phyloP scores from a whole-genome alignment of 768 basidiomycete species.

The Mycena capillaripes region DNA sequence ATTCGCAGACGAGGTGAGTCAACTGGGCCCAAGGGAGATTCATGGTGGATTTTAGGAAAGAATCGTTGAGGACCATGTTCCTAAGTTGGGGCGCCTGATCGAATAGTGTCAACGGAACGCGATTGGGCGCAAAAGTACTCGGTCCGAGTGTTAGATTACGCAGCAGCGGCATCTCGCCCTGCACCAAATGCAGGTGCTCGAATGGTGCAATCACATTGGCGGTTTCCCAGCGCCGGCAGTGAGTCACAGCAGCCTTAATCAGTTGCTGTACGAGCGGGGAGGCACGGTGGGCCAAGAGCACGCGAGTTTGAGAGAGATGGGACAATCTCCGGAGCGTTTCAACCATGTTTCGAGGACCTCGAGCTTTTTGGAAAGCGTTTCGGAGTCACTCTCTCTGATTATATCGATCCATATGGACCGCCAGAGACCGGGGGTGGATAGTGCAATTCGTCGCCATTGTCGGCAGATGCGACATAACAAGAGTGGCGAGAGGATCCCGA shows the following conservation, averaged over 20 bases:
- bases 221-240: neutral
- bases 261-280: neutral
- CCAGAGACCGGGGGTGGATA: conserved; percentile 11
- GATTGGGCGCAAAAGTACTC: neutral
- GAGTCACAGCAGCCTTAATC: neutral
- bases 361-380: neutral
- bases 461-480: neutral
- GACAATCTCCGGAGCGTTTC: neutral
- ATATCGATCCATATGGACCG: neutral
- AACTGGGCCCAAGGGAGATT: neutral
- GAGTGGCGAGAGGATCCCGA: neutral
- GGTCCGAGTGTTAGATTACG: neutral
- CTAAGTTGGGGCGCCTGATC: neutral
- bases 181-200: neutral
- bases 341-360: neutral
- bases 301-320: neutral
- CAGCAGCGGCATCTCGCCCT: conserved; percentile 8
- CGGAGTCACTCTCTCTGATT: no score
- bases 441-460: conserved; percentile 6
- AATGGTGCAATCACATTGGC: neutral
- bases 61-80: neutral
- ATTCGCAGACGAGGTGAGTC: neutral
- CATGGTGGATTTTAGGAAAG: neutral
- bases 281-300: neutral
- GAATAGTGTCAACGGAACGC: neutral